These are phyloP conservation scores for Huntiella decipiens DNA, from an alignment of 2,329 filamentous ascomycete genomes.

Conservation along the genomic window DNA sequence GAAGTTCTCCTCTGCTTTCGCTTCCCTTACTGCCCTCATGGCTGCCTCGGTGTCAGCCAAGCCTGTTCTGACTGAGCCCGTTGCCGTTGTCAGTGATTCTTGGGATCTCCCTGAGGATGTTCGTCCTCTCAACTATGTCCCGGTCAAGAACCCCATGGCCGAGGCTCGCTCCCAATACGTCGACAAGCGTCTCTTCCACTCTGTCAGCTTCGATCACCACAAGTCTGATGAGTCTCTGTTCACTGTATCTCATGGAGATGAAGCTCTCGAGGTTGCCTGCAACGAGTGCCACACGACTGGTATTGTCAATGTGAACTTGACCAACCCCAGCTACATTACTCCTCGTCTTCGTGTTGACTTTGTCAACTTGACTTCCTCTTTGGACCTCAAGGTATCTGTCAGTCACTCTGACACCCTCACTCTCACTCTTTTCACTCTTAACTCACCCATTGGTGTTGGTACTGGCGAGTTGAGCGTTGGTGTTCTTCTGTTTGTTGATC, in stretches of 20 bases:
- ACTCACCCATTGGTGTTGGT: constrained; percentile 24
- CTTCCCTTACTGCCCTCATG: constrained; percentile 1
- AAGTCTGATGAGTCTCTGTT: not conserved
- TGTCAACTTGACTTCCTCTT: constrained; percentile 29
- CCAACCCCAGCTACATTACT: constrained; percentile 20
- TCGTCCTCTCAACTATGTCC: constrained; percentile 10
- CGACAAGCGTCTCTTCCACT: constrained; percentile 13
- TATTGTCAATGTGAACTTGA: constrained; percentile 25
- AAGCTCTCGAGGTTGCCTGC: constrained; percentile 21
- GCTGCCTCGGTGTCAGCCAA: constrained; percentile 6
- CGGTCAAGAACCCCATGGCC: constrained; percentile 9
- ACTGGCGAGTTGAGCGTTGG: constrained; percentile 26
- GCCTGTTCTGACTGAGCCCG: not conserved
- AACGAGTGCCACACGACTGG: constrained; percentile 32
- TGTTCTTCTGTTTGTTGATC: constrained; percentile 29
- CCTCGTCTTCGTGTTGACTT: constrained; percentile 28
- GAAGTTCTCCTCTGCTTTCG: constrained; percentile 1
- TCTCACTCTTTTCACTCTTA: constrained; percentile 28
- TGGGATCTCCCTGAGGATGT: constrained; percentile 4
- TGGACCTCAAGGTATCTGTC: constrained; percentile 28
- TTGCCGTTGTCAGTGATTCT: constrained; percentile 1
- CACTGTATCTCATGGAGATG: not conserved
- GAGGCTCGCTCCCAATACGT: constrained; percentile 11
- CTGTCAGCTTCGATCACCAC: constrained; percentile 9
- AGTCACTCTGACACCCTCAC: constrained; percentile 28